Percentiles rank a stretch among this genome's conserved stretches.
Conservation (phyloP, 2,329 filamentous ascomycete genomes). For the Anisogramma anomala region DNA sequence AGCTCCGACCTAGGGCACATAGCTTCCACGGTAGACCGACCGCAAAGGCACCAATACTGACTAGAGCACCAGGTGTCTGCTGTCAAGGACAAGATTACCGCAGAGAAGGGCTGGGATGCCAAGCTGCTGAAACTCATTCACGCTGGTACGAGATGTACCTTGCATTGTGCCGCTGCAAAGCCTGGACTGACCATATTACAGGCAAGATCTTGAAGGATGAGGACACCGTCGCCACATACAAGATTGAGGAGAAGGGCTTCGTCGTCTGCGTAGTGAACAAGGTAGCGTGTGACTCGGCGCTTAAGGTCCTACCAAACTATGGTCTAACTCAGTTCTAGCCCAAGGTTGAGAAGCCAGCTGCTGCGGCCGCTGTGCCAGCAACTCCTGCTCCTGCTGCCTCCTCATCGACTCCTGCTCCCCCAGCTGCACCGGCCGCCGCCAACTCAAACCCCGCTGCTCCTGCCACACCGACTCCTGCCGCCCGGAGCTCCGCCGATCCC, state of each 20-base stretch:
- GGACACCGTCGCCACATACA: constrained; percentile 91
- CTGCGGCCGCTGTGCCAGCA: constrained; percentile 42
- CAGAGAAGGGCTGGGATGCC: constrained; percentile 89
- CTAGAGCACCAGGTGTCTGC: constrained; percentile 55
- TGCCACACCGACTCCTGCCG: constrained; percentile 43
- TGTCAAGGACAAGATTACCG: constrained; percentile 84
- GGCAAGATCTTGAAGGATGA: constrained; percentile 98
- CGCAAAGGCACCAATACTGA: constrained; percentile 16
- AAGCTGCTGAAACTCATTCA: constrained; percentile 94
- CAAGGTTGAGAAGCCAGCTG: constrained; percentile 49
- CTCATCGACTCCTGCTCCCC: constrained; percentile 36
- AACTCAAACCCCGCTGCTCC: constrained; percentile 34
- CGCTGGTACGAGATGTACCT: constrained; percentile 54
- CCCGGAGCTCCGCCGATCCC: constrained; percentile 27
- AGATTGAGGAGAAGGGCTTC: constrained; percentile 98
- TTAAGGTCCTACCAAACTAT: constrained; percentile 8
- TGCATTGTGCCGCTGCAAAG: neutral
- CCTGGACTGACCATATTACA: constrained; percentile 30
- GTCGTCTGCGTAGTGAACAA: constrained; percentile 98
- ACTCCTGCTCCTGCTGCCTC: constrained; percentile 48
- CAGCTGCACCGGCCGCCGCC: constrained; percentile 37
- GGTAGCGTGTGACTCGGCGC: constrained; percentile 38
- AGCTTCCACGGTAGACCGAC: neutral
- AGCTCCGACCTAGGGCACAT: neutral
- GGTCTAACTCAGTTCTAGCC: constrained; percentile 37